These are phyloP conservation scores for Penicillium cosmopolitanum DNA, from an alignment of 495 filamentous ascomycete species.

Conservation along the genomic window DNA sequence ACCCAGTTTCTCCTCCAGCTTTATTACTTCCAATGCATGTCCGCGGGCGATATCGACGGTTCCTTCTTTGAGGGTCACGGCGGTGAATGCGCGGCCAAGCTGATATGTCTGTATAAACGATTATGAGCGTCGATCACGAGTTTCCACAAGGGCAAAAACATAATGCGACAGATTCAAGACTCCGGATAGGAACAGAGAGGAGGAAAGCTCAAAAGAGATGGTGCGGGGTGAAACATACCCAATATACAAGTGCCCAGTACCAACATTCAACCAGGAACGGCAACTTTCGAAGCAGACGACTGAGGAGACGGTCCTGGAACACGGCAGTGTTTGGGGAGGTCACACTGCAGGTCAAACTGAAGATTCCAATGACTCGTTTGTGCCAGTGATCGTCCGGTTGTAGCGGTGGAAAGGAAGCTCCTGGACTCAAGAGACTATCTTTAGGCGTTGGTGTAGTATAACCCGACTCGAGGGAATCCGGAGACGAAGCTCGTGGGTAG, in stretches of 20 bases:
- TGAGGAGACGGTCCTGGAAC: constrained; percentile 57
- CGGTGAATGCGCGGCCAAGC: constrained; percentile 64
- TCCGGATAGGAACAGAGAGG: not conserved
- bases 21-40: constrained; percentile 61
- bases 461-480: constrained; percentile 38
- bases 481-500: constrained; percentile 30
- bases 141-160: too few species aligned
- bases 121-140: not conserved
- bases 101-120: constrained; percentile 57
- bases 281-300: constrained; percentile 64
- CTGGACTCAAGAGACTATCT: constrained; percentile 33
- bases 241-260: constrained; percentile 77
- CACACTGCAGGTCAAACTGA: constrained; percentile 39
- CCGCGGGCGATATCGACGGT: constrained; percentile 59
- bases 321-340: constrained; percentile 57
- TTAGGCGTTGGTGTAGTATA: constrained; percentile 32
- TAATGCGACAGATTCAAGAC: too few species aligned
- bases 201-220: not conserved
- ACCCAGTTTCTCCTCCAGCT: constrained; percentile 54
- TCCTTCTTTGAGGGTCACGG: constrained; percentile 59
- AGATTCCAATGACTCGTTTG: constrained; percentile 44
- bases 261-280: constrained; percentile 81
- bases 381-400: constrained; percentile 42
- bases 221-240: constrained; percentile 44
- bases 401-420: constrained; percentile 34